Conservation (phyloP, 306 rosid genomes). For the Pterocarpus santalinus region DNA sequence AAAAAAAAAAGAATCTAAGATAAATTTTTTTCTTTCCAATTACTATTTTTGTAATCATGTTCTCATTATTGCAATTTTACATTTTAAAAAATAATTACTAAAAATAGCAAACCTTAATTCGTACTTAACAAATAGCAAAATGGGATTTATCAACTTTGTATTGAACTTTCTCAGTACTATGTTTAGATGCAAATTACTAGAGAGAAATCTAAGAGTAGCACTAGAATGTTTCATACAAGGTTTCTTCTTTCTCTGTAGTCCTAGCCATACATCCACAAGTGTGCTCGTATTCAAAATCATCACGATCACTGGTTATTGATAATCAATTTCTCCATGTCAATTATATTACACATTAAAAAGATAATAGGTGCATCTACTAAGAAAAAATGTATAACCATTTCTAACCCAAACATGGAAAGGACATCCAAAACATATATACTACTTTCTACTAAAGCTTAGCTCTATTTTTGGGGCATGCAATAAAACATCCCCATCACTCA, state of each 20-base stretch:
- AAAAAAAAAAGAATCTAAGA: too few species aligned
- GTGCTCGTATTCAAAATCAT: constrained; percentile 11
- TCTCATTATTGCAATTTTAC: too few species aligned
- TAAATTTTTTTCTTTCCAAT: too few species aligned
- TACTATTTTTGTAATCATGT: too few species aligned
- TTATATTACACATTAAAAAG: constrained; percentile 40
- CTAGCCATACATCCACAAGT: neutral
- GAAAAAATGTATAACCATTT: constrained; percentile 44
- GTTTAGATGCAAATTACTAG: neutral
- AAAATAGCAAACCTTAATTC: too few species aligned
- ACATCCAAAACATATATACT: constrained; percentile 25
- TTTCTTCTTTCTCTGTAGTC: neutral
- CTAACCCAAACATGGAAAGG: constrained; percentile 39
- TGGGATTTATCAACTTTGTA: too few species aligned
- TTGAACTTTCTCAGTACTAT: too few species aligned
- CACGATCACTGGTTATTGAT: constrained; percentile 34
- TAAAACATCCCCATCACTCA: constrained; percentile 43
- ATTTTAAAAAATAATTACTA: too few species aligned
- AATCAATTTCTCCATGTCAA: constrained; percentile 23
- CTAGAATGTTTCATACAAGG: too few species aligned
- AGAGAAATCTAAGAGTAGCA: constrained; percentile 10
- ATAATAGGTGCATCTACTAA: constrained; percentile 19
- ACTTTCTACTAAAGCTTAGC: neutral
- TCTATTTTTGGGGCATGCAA: neutral
- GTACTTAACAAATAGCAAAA: too few species aligned